These are phyloP conservation scores for Aciculosporium take DNA, from an alignment of 2,329 filamentous ascomycete genomes.

Conservation along the genomic window DNA sequence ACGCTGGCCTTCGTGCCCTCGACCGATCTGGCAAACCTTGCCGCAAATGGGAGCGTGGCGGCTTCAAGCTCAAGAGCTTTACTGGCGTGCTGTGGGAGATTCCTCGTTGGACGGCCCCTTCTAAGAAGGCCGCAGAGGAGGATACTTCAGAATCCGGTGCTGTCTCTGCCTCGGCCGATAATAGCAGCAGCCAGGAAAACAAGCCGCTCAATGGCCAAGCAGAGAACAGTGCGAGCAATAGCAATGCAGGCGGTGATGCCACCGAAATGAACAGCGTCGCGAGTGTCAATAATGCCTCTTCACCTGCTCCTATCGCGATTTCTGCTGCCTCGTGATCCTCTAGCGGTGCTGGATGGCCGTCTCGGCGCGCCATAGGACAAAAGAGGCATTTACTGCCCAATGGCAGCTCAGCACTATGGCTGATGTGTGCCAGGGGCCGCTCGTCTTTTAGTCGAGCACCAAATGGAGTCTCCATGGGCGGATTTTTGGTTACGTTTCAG, in stretches of 20 bases:
- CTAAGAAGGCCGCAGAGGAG: slow-evolving; percentile 36
- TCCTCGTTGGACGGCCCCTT: slow-evolving; percentile 65
- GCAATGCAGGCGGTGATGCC: slow-evolving; percentile 30
- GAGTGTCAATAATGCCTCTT: slow-evolving; percentile 36
- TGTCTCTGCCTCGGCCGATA: slow-evolving; percentile 32
- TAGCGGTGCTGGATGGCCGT: not conserved
- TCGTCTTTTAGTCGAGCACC: not conserved
- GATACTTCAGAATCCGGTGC: slow-evolving; percentile 30
- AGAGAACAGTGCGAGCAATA: slow-evolving; percentile 32
- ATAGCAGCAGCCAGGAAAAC: slow-evolving; percentile 48
- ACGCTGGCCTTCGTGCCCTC: slow-evolving; percentile 84
- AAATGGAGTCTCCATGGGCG: not conserved
- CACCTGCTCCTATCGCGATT: slow-evolving; percentile 35
- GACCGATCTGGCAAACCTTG: slow-evolving; percentile 87
- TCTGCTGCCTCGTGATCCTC: slow-evolving; percentile 25
- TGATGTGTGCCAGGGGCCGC: not conserved
- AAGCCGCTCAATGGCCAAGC: slow-evolving; percentile 44
- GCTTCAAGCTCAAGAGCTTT: slow-evolving; percentile 79
- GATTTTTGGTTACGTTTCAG: not conserved
- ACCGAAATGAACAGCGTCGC: slow-evolving; percentile 39
- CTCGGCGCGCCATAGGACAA: not conserved
- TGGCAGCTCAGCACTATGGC: not conserved
- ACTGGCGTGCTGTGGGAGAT: slow-evolving; percentile 76
- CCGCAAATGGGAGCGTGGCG: slow-evolving; percentile 76
- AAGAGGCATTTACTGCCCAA: not conserved